Conservation (phyloP, 2,329 filamentous ascomycete genomes). For the Fusarium sublunatum region DNA sequence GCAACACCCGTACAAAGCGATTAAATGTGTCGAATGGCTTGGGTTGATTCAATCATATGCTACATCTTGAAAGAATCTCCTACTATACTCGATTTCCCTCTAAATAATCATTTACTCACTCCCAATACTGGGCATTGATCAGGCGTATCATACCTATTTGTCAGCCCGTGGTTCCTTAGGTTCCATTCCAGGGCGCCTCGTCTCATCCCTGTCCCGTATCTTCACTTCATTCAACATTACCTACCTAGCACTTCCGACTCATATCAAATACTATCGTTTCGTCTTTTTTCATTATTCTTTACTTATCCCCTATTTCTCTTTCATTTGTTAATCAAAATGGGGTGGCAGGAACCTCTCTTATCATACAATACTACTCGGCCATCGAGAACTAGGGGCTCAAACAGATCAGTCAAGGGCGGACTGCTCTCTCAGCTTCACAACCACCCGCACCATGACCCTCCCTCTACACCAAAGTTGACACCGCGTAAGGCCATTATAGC, state of each 20-base stretch:
- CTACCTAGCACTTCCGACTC: neutral
- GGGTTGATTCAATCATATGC: neutral
- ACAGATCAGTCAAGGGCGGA: conserved; percentile 34
- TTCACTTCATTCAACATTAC: conserved; percentile 5
- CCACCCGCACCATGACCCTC: conserved; percentile 32
- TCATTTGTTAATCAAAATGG: conserved; percentile 26
- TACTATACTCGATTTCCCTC: neutral
- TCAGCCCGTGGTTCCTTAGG: conserved; percentile 15
- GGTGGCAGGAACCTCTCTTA: conserved; percentile 39
- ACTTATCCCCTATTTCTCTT: neutral
- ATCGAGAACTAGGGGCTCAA: conserved; percentile 28
- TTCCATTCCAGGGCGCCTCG: conserved; percentile 8
- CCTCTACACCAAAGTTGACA: conserved; percentile 42
- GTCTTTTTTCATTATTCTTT: neutral
- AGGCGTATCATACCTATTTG: conserved; percentile 21
- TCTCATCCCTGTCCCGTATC: conserved; percentile 27
- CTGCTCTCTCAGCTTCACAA: conserved; percentile 37
- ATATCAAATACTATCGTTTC: conserved; percentile 1
- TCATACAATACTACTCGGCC: conserved; percentile 31
- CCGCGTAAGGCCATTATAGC: conserved; percentile 41
- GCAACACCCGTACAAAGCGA: neutral
- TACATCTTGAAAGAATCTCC: neutral
- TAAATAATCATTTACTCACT: neutral
- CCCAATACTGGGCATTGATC: neutral
- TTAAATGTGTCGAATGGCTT: neutral